Evolutionary conservation across 75 land plant species (phyloP).

Genomic region (Pseudotsuga menziesii): DNA sequence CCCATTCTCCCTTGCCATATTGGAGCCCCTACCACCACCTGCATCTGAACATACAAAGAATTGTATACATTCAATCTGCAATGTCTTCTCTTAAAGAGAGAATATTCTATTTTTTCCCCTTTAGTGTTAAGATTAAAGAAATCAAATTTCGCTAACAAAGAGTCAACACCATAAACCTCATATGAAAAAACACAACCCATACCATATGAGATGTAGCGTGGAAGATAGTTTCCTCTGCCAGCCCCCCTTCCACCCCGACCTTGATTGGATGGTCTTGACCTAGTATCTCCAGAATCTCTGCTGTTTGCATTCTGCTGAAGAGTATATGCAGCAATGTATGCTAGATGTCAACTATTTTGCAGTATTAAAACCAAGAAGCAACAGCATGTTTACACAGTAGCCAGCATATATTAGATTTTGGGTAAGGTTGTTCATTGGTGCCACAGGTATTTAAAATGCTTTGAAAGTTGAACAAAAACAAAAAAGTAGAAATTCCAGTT

Average conservation of each 20-base stretch:
- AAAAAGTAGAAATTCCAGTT: no score
- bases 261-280: conserved; percentile 27
- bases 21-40: conserved; percentile 31
- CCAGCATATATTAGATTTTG: background rate
- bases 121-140: no score
- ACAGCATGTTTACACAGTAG: background rate
- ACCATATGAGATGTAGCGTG: conserved; percentile 40
- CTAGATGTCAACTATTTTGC: conserved; percentile 7
- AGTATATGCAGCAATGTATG: background rate
- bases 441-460: no score
- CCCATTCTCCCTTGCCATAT: conserved; percentile 36
- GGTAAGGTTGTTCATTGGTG: no score
- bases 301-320: conserved; percentile 13
- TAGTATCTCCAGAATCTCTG: conserved; percentile 29
- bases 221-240: conserved; percentile 35
- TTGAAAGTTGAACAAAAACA: no score
- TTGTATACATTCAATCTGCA: background rate
- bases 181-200: background rate
- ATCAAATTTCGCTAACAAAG: background rate
- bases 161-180: background rate
- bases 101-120: background rate
- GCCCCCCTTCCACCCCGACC: conserved; percentile 40
- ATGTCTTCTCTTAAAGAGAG: background rate
- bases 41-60: conserved; percentile 27
- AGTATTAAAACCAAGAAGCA: background rate